Base-by-base conservation (phyloP, 2,329 filamentous ascomycete species). In the Fusarium nelsonii region DNA sequence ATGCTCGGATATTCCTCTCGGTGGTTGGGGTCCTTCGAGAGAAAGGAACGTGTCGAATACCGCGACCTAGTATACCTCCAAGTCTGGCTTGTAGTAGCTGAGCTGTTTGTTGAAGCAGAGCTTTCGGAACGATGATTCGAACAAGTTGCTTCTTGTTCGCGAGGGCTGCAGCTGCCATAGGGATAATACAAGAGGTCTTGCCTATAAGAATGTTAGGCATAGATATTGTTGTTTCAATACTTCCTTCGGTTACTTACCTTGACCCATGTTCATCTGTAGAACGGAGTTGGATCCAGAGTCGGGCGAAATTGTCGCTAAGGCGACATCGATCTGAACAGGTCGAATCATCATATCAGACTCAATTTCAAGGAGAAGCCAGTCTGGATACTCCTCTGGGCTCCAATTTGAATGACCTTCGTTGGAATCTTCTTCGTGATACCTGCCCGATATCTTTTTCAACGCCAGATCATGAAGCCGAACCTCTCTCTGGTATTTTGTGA, bases 361-460 rank as follows among this genome's bases (percentile, higher is more conserved):
- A 15, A 92, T 84, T 65, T 92, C 90, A 0, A 93, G 76, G 0
- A 92, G 78, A 0, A 92, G 74, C 86, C 89, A 91, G 70, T 92
- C 90, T 0, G 88, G 81, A 33, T 84, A 75, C 0, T 86, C 77
- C 0, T 74, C n/a, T 0, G 87, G 84, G 4, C 80, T 72, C 89
- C 89, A 91, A 32, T 88, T 86, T 0, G 71, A 73, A 69, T 91
- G 89, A 58, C 72, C 72, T 8, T 16, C 58, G 61, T 75, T 87
- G 56, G 4, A 76, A 66, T 8, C 81, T 74, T 60, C 80, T 64
- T 86, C 86, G 84, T 12, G 84, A 78, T 83, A 8, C 82, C 82
- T 4, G 80, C 82, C 11, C 84, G 75, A 0, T 80, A 85, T 49
- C 80, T 81, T 51, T 43, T 68, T 88, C 83, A n/a, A 81, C 86